Evolutionary conservation across 2,329 filamentous ascomycete species (phyloP).

Genomic region (Colletotrichum abscissum): DNA sequence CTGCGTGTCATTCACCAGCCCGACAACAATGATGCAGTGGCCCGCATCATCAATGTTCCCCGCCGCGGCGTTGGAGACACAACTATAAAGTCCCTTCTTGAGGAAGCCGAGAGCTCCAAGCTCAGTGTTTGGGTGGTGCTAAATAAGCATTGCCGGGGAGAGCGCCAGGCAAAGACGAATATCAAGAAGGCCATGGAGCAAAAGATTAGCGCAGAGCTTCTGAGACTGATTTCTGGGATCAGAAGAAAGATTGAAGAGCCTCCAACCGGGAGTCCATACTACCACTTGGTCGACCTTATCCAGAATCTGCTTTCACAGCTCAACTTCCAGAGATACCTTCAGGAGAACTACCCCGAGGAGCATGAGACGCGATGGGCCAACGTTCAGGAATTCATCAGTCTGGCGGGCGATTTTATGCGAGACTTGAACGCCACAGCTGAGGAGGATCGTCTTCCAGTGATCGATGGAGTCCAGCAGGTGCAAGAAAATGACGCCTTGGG

Average conservation of each 20-base stretch:
- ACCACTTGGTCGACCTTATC: constrained; percentile 59
- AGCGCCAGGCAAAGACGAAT: constrained; percentile 58
- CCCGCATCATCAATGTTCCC: constrained; percentile 86
- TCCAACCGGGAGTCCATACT: constrained; percentile 43
- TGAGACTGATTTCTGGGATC: constrained; percentile 51
- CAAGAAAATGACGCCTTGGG: constrained; percentile 74
- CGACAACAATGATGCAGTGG: constrained; percentile 86
- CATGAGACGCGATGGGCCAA: constrained; percentile 87
- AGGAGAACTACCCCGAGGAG: constrained; percentile 77
- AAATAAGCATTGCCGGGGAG: constrained; percentile 63
- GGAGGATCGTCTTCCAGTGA: constrained; percentile 70
- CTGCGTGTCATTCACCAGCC: constrained; percentile 86
- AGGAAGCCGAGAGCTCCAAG: constrained; percentile 78
- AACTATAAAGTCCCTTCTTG: constrained; percentile 78
- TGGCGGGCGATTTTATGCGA: constrained; percentile 78
- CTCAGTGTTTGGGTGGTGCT: constrained; percentile 83
- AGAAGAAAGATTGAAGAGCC: constrained; percentile 46
- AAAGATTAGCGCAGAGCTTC: constrained; percentile 62
- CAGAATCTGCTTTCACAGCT: constrained; percentile 71
- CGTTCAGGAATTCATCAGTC: constrained; percentile 85
- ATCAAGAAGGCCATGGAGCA: constrained; percentile 63
- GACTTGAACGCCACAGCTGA: constrained; percentile 51
- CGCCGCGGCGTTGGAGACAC: constrained; percentile 83
- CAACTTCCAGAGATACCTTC: constrained; percentile 78
- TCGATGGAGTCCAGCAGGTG: constrained; percentile 78